Percentiles rank a stretch among this genome's conserved stretches.
These are phyloP conservation scores for Pichia sp. DNA, from an alignment of 1,139 yeast species.

Conservation along the genomic window DNA sequence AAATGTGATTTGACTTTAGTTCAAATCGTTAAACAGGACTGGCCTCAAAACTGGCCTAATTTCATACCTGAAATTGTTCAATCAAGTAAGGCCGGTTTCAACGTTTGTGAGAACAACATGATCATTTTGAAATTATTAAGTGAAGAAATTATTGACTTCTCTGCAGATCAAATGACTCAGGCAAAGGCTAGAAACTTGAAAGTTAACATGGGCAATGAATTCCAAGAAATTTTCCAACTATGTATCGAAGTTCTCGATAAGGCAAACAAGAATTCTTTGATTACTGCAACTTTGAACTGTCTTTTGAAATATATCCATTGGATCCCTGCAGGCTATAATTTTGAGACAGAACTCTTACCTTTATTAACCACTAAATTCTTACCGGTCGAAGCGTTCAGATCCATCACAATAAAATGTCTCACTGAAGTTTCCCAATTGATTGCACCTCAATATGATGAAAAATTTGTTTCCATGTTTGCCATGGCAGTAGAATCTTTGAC, in stretches of 20 bases:
- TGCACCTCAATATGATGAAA: conserved; percentile 57
- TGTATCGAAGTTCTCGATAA: conserved; percentile 92
- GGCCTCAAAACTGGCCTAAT: conserved; percentile 99
- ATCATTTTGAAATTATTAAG: conserved; percentile 78
- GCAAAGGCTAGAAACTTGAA: conserved; percentile 84
- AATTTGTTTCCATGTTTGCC: conserved; percentile 65
- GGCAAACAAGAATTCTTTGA: conserved; percentile 73
- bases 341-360: conserved; percentile 75
- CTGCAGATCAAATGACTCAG: conserved; percentile 94
- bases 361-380: conserved; percentile 70
- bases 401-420: conserved; percentile 80
- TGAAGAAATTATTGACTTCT: conserved; percentile 93
- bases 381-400: conserved; percentile 73
- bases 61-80: conserved; percentile 89
- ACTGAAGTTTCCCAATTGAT: conserved; percentile 78
- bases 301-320: conserved; percentile 83
- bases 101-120: conserved; percentile 98
- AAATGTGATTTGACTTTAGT: conserved; percentile 93
- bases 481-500: conserved; percentile 67
- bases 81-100: conserved; percentile 77
- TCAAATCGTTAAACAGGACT: conserved; percentile 90
- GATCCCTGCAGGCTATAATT: conserved; percentile 87
- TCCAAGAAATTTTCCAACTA: conserved; percentile 84
- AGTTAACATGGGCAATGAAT: conserved; percentile 79
- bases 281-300: conserved; percentile 79